phyloP scores from a whole-genome alignment of 2,329 filamentous ascomycete species.

The Neurospora crassa region DNA sequence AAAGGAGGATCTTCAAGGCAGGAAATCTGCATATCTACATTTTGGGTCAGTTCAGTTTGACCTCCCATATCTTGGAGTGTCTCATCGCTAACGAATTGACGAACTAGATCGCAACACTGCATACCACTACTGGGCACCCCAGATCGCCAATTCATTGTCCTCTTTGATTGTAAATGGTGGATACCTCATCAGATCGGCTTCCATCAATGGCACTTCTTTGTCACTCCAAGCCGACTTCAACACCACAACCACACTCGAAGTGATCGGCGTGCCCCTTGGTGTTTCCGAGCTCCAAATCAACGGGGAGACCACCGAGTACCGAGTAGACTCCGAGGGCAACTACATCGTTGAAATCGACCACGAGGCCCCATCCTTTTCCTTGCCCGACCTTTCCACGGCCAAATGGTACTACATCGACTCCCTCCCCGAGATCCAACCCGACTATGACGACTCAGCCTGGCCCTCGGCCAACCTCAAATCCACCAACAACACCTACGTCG shows the following conservation, averaged over 20 bases:
- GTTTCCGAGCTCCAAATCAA: slow-evolving; percentile 37
- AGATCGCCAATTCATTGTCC: slow-evolving; percentile 33
- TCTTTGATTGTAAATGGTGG: slow-evolving; percentile 53
- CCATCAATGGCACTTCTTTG: slow-evolving; percentile 44
- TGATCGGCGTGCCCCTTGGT: slow-evolving; percentile 50
- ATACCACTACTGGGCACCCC: slow-evolving; percentile 60
- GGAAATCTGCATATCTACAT: slow-evolving; percentile 33
- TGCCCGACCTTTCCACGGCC: slow-evolving; percentile 49
- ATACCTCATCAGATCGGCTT: slow-evolving; percentile 54
- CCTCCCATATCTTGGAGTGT: neutral
- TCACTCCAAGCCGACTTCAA: slow-evolving; percentile 65
- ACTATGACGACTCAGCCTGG: slow-evolving; percentile 65
- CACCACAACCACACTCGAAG: slow-evolving; percentile 54
- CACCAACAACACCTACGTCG: slow-evolving; percentile 49
- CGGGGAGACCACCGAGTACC: slow-evolving; percentile 27
- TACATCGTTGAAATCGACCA: slow-evolving; percentile 41
- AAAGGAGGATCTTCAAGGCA: slow-evolving; percentile 23
- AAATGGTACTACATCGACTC: slow-evolving; percentile 63
- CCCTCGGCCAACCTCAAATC: slow-evolving; percentile 44
- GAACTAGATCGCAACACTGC: slow-evolving; percentile 50
- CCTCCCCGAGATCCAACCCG: slow-evolving; percentile 55
- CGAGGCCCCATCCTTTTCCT: slow-evolving; percentile 34
- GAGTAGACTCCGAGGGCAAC: slow-evolving; percentile 30
- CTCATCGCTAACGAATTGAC: slow-evolving; percentile 2
- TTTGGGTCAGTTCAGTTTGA: slow-evolving; percentile 31